Percentiles rank a stretch among this genome's conserved stretches.
Evolutionary conservation across 2,329 filamentous ascomycete species (phyloP).

Genomic region (Colletotrichum endophyticum): DNA sequence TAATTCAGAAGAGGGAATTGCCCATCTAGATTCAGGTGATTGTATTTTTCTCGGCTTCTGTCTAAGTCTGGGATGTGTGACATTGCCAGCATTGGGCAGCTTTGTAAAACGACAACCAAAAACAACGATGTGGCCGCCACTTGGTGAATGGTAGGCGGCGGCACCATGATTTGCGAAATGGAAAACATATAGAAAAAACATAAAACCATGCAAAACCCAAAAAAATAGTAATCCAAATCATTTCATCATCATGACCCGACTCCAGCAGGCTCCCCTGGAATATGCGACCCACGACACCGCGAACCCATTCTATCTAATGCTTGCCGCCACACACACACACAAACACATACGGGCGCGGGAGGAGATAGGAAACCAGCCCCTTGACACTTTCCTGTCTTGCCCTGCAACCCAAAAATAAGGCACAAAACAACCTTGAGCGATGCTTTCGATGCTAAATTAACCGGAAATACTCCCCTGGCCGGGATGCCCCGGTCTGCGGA

Average conservation of each 20-base stretch:
- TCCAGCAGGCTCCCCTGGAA: conserved; percentile 9
- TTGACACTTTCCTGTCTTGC: not conserved
- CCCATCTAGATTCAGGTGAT: not conserved
- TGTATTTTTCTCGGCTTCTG: not conserved
- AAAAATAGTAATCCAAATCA: conserved; percentile 1
- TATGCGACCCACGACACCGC: conserved; percentile 1
- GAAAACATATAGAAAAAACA: not conserved
- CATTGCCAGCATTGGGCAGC: not conserved
- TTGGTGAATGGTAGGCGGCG: not conserved
- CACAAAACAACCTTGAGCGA: not conserved
- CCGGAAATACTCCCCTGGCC: not conserved
- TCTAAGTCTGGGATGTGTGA: not conserved
- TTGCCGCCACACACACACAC: not conserved
- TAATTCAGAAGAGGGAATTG: not conserved
- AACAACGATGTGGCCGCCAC: not conserved
- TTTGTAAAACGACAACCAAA: not conserved
- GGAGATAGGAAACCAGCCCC: not conserved
- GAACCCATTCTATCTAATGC: conserved; percentile 6
- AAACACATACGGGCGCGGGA: not conserved
- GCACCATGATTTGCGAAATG: not conserved
- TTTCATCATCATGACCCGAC: conserved; percentile 6
- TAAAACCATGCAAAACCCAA: not conserved
- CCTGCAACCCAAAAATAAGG: not conserved
- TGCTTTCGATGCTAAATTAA: not conserved
- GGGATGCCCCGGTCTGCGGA: not conserved